Evolutionary conservation across 2,329 filamentous ascomycete species (phyloP), one percentile per base, ranked within the genome.

Genomic region (Corynespora cassiicola): DNA sequence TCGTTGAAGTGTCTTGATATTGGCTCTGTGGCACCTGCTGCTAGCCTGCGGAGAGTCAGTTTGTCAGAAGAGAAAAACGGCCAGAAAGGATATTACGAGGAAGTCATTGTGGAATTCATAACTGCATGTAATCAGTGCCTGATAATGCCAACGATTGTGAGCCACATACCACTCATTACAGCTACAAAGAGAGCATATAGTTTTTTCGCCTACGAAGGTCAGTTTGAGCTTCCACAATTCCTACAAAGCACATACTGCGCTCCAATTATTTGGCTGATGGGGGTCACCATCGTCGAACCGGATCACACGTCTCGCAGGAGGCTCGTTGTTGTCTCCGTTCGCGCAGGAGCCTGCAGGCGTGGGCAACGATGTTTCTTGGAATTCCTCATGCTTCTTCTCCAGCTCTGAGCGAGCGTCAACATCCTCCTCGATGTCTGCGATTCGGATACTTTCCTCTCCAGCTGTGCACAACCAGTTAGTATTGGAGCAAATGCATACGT

Each of bases 21-120:
- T 34, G 74, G 77, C 2, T 77, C 73, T 2, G 82, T 75, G 10
- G 81, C 81, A 61, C 85, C 85, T 38, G 81, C 81, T 1, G 85
- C 82, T 5, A 88, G 71, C 0, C 58, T 62, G 16, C 2, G 32
- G 5, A 20, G 10, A 11, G 17, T n/a, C 5, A 21, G 7, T n/a
- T 3, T 15, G 7, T 12, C 6, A 22, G 6, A 15, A 17, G n/a
- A 30, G 5, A 15, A 4, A 10, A 16, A 26, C 45, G n/a, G n/a
- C n/a, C n/a, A n/a, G n/a, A n/a, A n/a, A n/a, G n/a, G n/a, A n/a
- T n/a, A n/a, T 30, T 44, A 56, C 56, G 82, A 75, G 26, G 80
- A 85, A 2, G 79, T 80, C 67, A 88, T 80, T 7, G 85, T 87
- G 17, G 78, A 82, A 62, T 88, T 88, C 58, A 86, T 72, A 7